phyloP scores from a whole-genome alignment of 148 eudicot genomes.

The Rhododendron williamsianum region DNA sequence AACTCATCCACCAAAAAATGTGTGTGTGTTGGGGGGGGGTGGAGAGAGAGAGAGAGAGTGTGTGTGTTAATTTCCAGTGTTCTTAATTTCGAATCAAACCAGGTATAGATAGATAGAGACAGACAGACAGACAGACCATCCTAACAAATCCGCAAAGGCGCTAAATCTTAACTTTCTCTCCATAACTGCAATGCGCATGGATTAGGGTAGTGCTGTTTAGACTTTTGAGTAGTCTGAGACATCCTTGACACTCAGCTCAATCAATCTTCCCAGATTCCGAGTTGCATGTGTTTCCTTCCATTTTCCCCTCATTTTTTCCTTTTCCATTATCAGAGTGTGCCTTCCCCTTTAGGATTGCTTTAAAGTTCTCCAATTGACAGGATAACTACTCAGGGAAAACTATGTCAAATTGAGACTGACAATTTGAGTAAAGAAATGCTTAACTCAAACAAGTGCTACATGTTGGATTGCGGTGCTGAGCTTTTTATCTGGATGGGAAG shows the following conservation, averaged over 20 bases:
- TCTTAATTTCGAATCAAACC: too few species aligned
- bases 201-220: background rate
- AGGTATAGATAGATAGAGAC: too few species aligned
- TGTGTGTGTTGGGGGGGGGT: too few species aligned
- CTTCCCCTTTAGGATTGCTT: slow-evolving; percentile 2
- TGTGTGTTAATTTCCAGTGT: too few species aligned
- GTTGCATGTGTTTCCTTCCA: background rate
- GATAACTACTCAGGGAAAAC: slow-evolving; percentile 31
- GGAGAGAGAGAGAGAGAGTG: too few species aligned
- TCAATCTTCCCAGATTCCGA: background rate
- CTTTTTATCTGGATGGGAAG: slow-evolving; percentile 78
- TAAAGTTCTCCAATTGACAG: slow-evolving; percentile 18
- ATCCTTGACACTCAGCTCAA: background rate
- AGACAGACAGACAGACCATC: background rate
- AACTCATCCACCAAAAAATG: background rate
- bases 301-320: background rate
- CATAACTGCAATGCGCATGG: background rate
- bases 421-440: slow-evolving; percentile 45
- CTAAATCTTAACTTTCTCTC: background rate
- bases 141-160: background rate
- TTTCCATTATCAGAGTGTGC: background rate
- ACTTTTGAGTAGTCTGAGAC: background rate
- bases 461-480: slow-evolving; percentile 60
- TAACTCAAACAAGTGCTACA: slow-evolving; percentile 52
- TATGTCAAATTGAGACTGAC: slow-evolving; percentile 23